Base-by-base conservation (phyloP, 2,329 filamentous ascomycete species). In the Geoglossum cookeanum region DNA sequence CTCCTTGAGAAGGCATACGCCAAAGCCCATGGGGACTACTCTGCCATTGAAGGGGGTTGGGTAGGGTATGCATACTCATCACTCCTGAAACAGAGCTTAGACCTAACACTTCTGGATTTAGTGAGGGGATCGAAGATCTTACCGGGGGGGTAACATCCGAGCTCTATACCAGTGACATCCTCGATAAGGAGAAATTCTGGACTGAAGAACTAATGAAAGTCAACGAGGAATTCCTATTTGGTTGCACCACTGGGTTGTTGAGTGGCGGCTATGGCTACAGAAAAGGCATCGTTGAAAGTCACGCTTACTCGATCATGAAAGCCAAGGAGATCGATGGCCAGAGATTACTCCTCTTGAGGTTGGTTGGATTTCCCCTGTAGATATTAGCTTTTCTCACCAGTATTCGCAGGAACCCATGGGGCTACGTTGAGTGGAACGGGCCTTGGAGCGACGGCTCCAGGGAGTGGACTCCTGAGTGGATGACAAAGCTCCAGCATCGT, bases 111-210 rank as follows among this genome's bases (percentile, higher is more conserved):
- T 33, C 22, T 6, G 22, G 22, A 7, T 33, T 27, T 59, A 65
- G 78, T 4, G 78, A 80, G 63, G 78, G 72, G 1, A 63, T 80
- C 1, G 78, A 81, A 58, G 77, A 85, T 67, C 70, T 83, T 9
- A 80, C 77, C 13, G 84, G 84, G 1, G 84, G 84, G 30, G 81
- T 87, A 11, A 85, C 83, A 0, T 83, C 80, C 0, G 80, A 85
- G 64, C 69, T 88, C 9, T 76, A 84, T 49, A 78, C 80, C 1
- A 79, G 79, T 0, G 83, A 87, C 63, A 85, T 89, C 39, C 74
- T 88, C 3, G 83, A 92, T 65, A 84, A 84, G 59, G 83, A 94
- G 55, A 77, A 80, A 27, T 94, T 94, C 66, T 94, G 88, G 89
- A 79, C 77, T 0, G 81, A 91, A 42, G 85, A 92, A 66, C 76